Evolutionary conservation across 768 basidiomycete genomes (phyloP), one percentile per base, ranked within the genome.

Genomic region (Lactarius sanguifluus): DNA sequence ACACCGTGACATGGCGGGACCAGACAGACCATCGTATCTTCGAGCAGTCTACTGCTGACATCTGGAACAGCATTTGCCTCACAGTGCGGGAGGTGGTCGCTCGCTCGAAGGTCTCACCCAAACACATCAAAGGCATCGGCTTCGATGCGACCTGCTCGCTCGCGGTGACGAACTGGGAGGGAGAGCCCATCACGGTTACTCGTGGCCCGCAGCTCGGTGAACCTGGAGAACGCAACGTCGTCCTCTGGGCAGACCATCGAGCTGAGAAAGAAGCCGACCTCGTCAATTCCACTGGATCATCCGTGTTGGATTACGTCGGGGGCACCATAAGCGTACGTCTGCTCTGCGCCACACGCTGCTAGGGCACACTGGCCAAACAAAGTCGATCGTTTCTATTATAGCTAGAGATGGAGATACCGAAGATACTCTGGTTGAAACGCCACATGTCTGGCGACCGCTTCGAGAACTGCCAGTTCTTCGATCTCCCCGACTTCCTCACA

Each of bases 371-470:
- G 23, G n/a, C 23, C 15, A 36, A 47, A 38, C 15, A 36, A 47
- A 23, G 41, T 5, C 50, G 12, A 55, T 13, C 50, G 23, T 25
- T 43, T 23, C 23, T 41, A 23, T 25, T 57, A 1, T 52, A 97
- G 92, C 84, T 98, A 52, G 96, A 98, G 77, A 98, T 98, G 97
- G 96, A 98, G 77, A 86, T 98, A 54, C 96, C 96, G 0, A 98
- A 98, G 77, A 90, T 96, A 36, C 86, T 98, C 34, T 98, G 97
- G 97, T 83, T 98, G 52, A 98, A 96, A 77, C 88, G 86, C 66
- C 82, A 91, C 79, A 96, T 98, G 95, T 73, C 83, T 2, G 74
- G 85, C 0, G 78, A 83, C 13, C 81, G 80, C 20, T 98, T 99
- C 78, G 76, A 83, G 28, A 80, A 80, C 62, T 92, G 89, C 77